Percentiles rank a stretch among this genome's conserved stretches.
These are phyloP conservation scores for Atkinsonella texensis DNA, from an alignment of 2,329 filamentous ascomycete genomes.

Conservation along the genomic window DNA sequence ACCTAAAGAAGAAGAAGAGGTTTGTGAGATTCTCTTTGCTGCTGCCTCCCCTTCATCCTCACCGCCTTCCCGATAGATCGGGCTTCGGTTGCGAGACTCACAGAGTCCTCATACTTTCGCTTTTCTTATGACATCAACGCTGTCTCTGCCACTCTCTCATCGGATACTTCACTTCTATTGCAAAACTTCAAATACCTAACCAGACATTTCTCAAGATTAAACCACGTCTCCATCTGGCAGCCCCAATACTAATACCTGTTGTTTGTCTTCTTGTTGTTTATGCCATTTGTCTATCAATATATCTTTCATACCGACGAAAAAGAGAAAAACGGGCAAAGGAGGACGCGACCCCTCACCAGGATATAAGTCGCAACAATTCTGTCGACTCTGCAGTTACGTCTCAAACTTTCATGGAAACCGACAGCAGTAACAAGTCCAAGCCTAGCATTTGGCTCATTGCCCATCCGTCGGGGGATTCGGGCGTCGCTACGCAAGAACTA, in stretches of 20 bases:
- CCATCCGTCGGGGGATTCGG: not conserved
- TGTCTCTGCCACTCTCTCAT: not conserved
- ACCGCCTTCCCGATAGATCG: no score
- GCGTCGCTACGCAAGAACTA: constrained; percentile 1
- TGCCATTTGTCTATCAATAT: constrained; percentile 15
- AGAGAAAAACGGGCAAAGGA: constrained; percentile 12
- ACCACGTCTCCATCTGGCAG: constrained; percentile 14
- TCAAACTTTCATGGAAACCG: constrained; percentile 10
- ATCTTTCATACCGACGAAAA: constrained; percentile 16
- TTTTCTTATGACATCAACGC: not conserved
- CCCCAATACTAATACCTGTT: constrained; percentile 19
- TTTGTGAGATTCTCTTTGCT: not conserved
- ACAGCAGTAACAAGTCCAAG: constrained; percentile 10
- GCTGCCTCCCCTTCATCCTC: not conserved
- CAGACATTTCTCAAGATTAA: constrained; percentile 10
- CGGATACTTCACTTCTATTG: not conserved
- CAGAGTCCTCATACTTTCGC: not conserved
- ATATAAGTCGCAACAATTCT: constrained; percentile 11
- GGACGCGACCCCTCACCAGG: constrained; percentile 7
- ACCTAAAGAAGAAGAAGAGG: constrained; percentile 13
- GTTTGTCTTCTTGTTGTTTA: constrained; percentile 19
- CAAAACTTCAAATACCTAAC: constrained; percentile 1
- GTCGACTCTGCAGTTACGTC: constrained; percentile 13
- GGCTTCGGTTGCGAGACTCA: no score
- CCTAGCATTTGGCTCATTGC: constrained; percentile 6